Evolutionary conservation across 768 basidiomycete species (phyloP).

Genomic region (Tylopilus vinaceipallidus): DNA sequence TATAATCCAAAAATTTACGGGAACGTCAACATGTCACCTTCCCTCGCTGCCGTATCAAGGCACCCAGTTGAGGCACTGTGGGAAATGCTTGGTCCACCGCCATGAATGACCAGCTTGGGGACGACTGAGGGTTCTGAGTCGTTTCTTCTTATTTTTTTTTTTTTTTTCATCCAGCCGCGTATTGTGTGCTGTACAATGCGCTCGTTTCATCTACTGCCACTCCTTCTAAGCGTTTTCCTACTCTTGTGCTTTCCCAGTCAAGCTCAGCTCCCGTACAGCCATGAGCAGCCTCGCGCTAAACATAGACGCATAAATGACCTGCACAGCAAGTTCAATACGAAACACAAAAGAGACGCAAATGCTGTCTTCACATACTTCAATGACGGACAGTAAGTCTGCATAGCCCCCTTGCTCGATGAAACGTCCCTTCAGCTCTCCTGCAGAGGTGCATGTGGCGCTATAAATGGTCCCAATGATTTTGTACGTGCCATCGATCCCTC

Average conservation of each 20-base stretch:
- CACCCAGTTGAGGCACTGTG: not conserved
- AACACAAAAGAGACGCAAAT: constrained; percentile 19
- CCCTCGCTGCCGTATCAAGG: too few species aligned
- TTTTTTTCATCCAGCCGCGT: constrained; percentile 1
- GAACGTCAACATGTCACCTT: too few species aligned
- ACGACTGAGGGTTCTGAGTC: not conserved
- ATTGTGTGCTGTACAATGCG: constrained; percentile 25
- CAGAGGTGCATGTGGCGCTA: constrained; percentile 42
- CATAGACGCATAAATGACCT: constrained; percentile 3
- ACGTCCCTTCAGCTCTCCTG: constrained; percentile 1
- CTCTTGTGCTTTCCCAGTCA: constrained; percentile 10
- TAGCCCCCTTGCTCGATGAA: not conserved
- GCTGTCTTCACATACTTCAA: constrained; percentile 27
- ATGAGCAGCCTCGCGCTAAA: constrained; percentile 9
- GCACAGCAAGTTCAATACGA: not conserved
- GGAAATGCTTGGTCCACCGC: not conserved
- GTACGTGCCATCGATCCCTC: constrained; percentile 14
- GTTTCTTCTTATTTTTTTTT: too few species aligned
- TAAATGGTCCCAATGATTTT: constrained; percentile 25
- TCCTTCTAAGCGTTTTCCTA: constrained; percentile 22
- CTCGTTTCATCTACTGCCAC: constrained; percentile 24
- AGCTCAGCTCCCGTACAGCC: constrained; percentile 11
- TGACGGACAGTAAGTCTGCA: constrained; percentile 26
- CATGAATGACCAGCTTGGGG: too few species aligned
- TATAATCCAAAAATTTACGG: too few species aligned